A percentile compares a stretch with the other conserved stretches of the same genome.
These are phyloP conservation scores for Penicillium sp. DNA, from an alignment of 2,329 filamentous ascomycete genomes.

Conservation along the genomic window DNA sequence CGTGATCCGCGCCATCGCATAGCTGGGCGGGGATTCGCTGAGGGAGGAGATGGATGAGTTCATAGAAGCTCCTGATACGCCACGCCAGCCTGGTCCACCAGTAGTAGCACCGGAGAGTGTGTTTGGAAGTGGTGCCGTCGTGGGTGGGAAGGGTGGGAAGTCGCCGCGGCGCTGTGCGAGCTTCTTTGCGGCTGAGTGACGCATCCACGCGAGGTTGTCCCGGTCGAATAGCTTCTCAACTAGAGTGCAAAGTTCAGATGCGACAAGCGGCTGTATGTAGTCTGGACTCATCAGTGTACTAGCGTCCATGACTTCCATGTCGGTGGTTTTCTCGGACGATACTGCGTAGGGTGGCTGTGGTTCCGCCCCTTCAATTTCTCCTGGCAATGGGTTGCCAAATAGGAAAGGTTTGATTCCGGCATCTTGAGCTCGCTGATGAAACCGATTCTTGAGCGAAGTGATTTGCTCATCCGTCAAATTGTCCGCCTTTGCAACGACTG, in stretches of 20 bases:
- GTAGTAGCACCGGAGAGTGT: slow-evolving; percentile 10
- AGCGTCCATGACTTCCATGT: slow-evolving; percentile 84
- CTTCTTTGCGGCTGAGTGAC: slow-evolving; percentile 80
- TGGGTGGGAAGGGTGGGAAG: slow-evolving; percentile 17
- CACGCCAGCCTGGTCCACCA: slow-evolving; percentile 8
- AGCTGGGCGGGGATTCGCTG: slow-evolving; percentile 43
- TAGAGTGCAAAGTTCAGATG: slow-evolving; percentile 69
- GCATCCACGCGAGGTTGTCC: slow-evolving; percentile 75
- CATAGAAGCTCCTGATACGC: slow-evolving; percentile 26
- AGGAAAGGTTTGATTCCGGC: slow-evolving; percentile 64
- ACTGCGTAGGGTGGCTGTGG: slow-evolving; percentile 64
- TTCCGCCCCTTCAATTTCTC: slow-evolving; percentile 24
- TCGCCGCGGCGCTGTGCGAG: slow-evolving; percentile 67
- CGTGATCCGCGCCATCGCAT: slow-evolving; percentile 60
- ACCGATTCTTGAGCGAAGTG: slow-evolving; percentile 56
- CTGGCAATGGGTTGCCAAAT: slow-evolving; percentile 51
- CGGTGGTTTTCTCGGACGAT: slow-evolving; percentile 69
- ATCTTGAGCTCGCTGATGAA: slow-evolving; percentile 30
- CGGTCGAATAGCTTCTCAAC: slow-evolving; percentile 74
- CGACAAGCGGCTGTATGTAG: slow-evolving; percentile 75
- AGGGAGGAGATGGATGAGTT: slow-evolving; percentile 25
- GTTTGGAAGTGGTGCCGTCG: slow-evolving; percentile 14
- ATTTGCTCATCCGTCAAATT: slow-evolving; percentile 60
- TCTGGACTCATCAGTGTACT: slow-evolving; percentile 90
- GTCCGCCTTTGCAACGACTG: slow-evolving; percentile 76